Evolutionary conservation across 768 basidiomycete genomes (phyloP).

Genomic region (Tricholoma sp.): DNA sequence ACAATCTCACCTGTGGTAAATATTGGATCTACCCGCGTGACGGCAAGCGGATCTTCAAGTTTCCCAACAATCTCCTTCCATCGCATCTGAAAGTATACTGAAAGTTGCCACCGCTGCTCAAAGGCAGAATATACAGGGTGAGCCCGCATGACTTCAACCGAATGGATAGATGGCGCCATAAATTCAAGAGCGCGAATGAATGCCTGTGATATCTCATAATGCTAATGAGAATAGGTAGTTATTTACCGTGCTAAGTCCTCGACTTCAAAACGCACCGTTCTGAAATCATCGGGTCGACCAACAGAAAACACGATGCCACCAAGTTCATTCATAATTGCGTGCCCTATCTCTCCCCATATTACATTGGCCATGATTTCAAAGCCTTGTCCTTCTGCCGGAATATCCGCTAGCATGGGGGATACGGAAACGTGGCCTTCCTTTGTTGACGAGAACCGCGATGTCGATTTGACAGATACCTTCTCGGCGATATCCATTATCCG

Average conservation of each 20-base stretch:
- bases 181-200: constrained; percentile 82
- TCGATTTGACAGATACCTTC: constrained; percentile 48
- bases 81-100: constrained; percentile 93
- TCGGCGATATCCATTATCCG: constrained; percentile 77
- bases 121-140: constrained; percentile 72
- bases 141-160: constrained; percentile 65
- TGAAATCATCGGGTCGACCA: constrained; percentile 86
- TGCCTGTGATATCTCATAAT: constrained; percentile 77
- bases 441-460: constrained; percentile 18
- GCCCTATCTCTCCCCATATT: constrained; percentile 81
- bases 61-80: constrained; percentile 89
- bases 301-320: constrained; percentile 84
- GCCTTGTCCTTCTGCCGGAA: constrained; percentile 27
- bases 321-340: constrained; percentile 78
- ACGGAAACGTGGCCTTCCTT: constrained; percentile 10
- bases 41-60: constrained; percentile 63
- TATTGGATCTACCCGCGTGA: constrained; percentile 35
- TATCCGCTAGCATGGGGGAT: not conserved
- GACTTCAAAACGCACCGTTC: constrained; percentile 50
- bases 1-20: constrained; percentile 34
- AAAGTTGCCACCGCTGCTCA: constrained; percentile 88
- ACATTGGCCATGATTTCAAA: constrained; percentile 88
- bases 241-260: not conserved
- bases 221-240: constrained; percentile 36
- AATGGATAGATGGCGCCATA: constrained; percentile 68